Evolutionary conservation across 2,329 filamentous ascomycete genomes (phyloP).

Genomic region (Epichloe scottii): DNA sequence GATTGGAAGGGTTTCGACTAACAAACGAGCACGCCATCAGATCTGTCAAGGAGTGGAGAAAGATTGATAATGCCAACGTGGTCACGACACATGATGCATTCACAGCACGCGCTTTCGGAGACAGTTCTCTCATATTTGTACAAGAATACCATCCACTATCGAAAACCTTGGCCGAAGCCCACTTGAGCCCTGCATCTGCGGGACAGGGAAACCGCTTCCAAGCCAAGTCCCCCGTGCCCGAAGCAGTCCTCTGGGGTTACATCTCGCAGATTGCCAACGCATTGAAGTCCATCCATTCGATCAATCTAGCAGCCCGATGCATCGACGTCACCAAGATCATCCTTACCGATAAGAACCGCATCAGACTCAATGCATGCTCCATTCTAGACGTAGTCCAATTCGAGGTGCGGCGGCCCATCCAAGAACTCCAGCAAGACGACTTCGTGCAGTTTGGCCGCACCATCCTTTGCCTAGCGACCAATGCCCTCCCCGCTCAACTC

Average conservation of each 20-base stretch:
- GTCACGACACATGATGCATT: constrained; percentile 87
- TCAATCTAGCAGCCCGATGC: constrained; percentile 71
- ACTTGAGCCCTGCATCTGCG: constrained; percentile 37
- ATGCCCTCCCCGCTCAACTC: constrained; percentile 39
- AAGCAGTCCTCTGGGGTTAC: constrained; percentile 80
- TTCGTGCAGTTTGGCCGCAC: constrained; percentile 73
- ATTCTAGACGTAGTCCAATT: constrained; percentile 83
- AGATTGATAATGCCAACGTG: constrained; percentile 66
- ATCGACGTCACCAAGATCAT: constrained; percentile 83
- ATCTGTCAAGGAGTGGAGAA: constrained; percentile 79
- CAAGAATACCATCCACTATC: constrained; percentile 88
- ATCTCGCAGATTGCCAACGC: constrained; percentile 84
- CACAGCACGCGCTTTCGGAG: constrained; percentile 82
- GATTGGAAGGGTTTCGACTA: constrained; percentile 78
- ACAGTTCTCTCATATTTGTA: constrained; percentile 88
- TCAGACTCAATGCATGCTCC: constrained; percentile 77
- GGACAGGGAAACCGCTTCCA: constrained; percentile 32
- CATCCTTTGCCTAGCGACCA: constrained; percentile 70
- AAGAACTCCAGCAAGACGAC: constrained; percentile 79
- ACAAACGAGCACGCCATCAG: constrained; percentile 83
- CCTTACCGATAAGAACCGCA: constrained; percentile 77
- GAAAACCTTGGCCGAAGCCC: constrained; percentile 77
- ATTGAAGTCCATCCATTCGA: constrained; percentile 71
- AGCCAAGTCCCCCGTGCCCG: constrained; percentile 41
- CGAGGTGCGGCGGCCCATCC: constrained; percentile 53